Conservation (phyloP, 306 rosid species). For the Hippophae rhamnoides region DNA sequence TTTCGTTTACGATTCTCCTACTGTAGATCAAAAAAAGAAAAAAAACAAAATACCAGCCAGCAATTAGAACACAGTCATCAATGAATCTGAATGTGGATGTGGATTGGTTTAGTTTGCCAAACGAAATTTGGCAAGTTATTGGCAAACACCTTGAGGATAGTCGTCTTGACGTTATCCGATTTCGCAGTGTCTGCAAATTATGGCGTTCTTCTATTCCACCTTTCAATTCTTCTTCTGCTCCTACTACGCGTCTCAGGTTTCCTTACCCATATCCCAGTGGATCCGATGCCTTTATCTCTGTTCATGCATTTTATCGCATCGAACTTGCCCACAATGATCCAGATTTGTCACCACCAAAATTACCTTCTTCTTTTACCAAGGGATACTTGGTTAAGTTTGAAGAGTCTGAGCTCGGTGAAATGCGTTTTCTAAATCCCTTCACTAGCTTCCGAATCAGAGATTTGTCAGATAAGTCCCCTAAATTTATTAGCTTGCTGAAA, state of each 20-base stretch:
- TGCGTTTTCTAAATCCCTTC: conserved; percentile 21
- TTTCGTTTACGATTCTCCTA: too few species aligned
- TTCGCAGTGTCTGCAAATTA: conserved; percentile 29
- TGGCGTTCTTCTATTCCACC: conserved; percentile 34
- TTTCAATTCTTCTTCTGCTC: not conserved
- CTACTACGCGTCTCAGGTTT: conserved; percentile 15
- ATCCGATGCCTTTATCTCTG: conserved; percentile 15
- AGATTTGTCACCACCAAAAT: not conserved
- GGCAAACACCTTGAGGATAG: conserved; percentile 13
- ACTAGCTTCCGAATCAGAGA: conserved; percentile 5
- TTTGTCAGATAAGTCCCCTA: not conserved
- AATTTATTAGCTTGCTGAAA: conserved; percentile 13
- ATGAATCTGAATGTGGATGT: conserved; percentile 6
- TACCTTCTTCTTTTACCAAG: not conserved
- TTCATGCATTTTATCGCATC: conserved; percentile 14
- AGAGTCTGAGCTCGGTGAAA: conserved; percentile 11
- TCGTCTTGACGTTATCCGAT: conserved; percentile 25
- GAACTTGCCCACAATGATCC: not conserved
- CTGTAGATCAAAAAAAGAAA: too few species aligned
- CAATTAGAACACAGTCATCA: too few species aligned
- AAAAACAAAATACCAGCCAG: too few species aligned
- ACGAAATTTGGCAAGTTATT: conserved; percentile 22
- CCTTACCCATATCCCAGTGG: not conserved
- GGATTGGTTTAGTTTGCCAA: conserved; percentile 27
- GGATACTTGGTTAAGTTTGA: conserved; percentile 26